A percentile compares a stretch with the other conserved stretches of the same genome.
phyloP scores from a whole-genome alignment of 2,329 filamentous ascomycete species.

The Gyromitra esculenta region DNA sequence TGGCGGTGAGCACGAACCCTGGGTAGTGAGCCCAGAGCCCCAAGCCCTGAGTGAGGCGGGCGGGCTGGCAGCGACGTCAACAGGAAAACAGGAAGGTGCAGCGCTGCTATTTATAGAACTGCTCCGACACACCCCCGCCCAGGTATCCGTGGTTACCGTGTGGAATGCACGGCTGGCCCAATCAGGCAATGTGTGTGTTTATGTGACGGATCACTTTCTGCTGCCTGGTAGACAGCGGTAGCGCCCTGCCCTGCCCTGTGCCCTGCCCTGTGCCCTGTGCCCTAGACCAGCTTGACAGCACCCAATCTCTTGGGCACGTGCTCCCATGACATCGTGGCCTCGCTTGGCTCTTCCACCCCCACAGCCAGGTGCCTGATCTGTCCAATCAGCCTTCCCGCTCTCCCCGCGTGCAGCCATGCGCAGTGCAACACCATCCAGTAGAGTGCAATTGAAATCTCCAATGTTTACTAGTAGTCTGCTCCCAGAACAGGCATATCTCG shows the following conservation, averaged over 20 bases:
- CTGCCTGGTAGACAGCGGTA: too few species aligned
- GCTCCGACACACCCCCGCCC: neutral
- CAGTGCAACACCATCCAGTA: neutral
- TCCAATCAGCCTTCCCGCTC: constrained; percentile 8
- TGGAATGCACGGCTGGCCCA: neutral
- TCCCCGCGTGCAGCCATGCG: constrained; percentile 1
- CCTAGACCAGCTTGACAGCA: neutral
- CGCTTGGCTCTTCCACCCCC: neutral
- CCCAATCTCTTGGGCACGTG: neutral
- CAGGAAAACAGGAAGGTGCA: neutral
- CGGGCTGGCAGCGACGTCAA: neutral
- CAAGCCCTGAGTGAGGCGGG: neutral
- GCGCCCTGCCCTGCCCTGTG: too few species aligned
- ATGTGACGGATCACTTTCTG: neutral
- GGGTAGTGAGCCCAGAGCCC: constrained; percentile 1
- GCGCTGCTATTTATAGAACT: neutral
- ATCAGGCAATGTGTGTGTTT: neutral
- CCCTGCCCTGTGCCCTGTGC: neutral
- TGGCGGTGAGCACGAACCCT: neutral
- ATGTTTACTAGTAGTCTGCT: neutral
- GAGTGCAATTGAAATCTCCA: neutral
- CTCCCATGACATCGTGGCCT: neutral
- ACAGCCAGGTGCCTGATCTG: neutral
- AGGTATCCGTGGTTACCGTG: neutral
- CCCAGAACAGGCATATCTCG: constrained; percentile 7